These are phyloP conservation scores for Camelina sativa DNA, from an alignment of 345 rosid genomes.

Conservation along the genomic window DNA sequence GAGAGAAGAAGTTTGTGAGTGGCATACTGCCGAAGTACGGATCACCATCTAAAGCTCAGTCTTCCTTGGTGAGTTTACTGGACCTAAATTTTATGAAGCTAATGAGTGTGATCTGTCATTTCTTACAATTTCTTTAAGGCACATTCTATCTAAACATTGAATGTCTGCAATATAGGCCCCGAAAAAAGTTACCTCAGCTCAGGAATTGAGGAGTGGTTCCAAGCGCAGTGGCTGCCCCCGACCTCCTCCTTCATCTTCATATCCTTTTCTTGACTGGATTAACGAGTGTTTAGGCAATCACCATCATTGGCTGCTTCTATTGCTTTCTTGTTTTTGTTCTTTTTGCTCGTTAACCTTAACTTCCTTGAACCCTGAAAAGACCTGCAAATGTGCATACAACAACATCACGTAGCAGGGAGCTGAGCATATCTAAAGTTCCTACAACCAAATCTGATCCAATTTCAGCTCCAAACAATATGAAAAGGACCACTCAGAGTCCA, in stretches of 20 bases:
- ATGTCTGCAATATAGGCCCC: conserved; percentile 55
- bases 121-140: neutral
- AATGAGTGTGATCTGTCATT: conserved; percentile 6
- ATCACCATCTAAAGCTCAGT: conserved; percentile 47
- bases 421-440: conserved; percentile 51
- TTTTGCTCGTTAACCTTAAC: conserved; percentile 61
- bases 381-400: conserved; percentile 52
- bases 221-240: conserved; percentile 70
- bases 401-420: conserved; percentile 51
- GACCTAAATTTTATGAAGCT: neutral
- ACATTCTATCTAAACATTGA: conserved; percentile 12
- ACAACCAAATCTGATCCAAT: conserved; percentile 49
- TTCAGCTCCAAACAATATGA: conserved; percentile 45
- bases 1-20: conserved; percentile 44
- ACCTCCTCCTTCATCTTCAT: conserved; percentile 69
- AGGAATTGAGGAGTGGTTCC: conserved; percentile 64
- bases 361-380: conserved; percentile 63
- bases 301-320: conserved; percentile 1
- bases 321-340: conserved; percentile 12
- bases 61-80: conserved; percentile 54
- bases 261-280: conserved; percentile 64
- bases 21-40: conserved; percentile 43
- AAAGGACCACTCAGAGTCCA: conserved; percentile 38
- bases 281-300: neutral
- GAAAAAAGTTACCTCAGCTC: conserved; percentile 55